Conservation (phyloP, 2,329 filamentous ascomycete genomes). For the Coniochaeta sp. region DNA sequence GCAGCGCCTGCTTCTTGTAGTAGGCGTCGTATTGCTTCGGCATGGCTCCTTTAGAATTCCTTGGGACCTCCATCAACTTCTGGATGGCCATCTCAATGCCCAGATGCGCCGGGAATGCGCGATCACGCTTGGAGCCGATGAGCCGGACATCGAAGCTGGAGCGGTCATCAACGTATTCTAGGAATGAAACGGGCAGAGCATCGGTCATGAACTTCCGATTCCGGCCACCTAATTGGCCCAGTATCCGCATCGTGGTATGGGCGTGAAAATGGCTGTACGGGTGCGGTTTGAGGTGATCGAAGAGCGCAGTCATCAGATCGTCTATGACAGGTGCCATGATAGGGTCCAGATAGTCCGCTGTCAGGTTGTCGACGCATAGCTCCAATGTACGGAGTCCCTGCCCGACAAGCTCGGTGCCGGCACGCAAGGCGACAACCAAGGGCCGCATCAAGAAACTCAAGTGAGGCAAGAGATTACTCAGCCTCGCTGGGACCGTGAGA, state of each 20-base stretch:
- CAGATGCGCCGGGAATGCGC: conserved; percentile 78
- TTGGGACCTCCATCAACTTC: conserved; percentile 77
- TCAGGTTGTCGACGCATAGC: conserved; percentile 95
- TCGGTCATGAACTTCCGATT: conserved; percentile 95
- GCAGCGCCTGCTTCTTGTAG: conserved; percentile 90
- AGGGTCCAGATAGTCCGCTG: conserved; percentile 93
- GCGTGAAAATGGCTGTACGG: conserved; percentile 97
- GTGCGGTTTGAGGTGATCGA: conserved; percentile 87
- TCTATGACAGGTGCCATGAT: conserved; percentile 99
- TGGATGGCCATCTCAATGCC: conserved; percentile 85
- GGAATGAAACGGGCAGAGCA: conserved; percentile 75
- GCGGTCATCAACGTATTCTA: conserved; percentile 78
- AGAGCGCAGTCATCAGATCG: conserved; percentile 94
- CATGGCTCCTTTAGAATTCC: conserved; percentile 40
- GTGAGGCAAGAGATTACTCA: conserved; percentile 93
- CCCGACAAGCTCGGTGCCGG: conserved; percentile 87
- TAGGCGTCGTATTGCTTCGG: conserved; percentile 64
- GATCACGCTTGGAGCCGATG: conserved; percentile 81
- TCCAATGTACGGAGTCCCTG: conserved; percentile 91
- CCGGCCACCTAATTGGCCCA: conserved; percentile 90
- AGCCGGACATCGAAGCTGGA: conserved; percentile 84
- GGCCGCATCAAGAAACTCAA: conserved; percentile 96
- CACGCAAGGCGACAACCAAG: conserved; percentile 87
- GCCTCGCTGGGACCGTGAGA: conserved; percentile 84
- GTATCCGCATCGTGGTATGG: conserved; percentile 93